Conservation (phyloP, 2,329 filamentous ascomycete genomes). For the Mariannaea sp. region DNA sequence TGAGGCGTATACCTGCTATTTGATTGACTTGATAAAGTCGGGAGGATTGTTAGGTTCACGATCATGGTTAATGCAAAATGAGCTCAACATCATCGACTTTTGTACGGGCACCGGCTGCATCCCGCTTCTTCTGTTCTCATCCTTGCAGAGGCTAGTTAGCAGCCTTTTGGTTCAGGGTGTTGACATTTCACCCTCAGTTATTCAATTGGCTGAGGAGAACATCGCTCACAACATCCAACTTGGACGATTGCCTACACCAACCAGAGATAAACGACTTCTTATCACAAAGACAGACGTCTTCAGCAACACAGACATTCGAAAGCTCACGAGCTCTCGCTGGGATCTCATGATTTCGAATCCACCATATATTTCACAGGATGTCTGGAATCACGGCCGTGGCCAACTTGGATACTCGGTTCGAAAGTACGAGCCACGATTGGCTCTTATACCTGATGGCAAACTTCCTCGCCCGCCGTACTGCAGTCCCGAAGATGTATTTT, state of each 20-base stretch:
- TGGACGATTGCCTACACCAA: conserved; percentile 30
- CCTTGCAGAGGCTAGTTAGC: conserved; percentile 53
- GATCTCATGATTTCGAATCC: conserved; percentile 87
- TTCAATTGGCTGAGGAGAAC: conserved; percentile 70
- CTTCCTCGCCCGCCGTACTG: conserved; percentile 41
- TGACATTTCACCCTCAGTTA: conserved; percentile 71
- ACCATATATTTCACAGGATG: conserved; percentile 76
- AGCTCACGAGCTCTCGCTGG: conserved; percentile 37
- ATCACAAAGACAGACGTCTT: conserved; percentile 60
- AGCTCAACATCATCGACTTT: conserved; percentile 74
- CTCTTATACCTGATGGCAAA: conserved; percentile 64
- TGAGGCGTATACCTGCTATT: conserved; percentile 66
- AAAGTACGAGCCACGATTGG: conserved; percentile 78
- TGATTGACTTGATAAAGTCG: conserved; percentile 53
- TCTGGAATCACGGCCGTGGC: conserved; percentile 46
- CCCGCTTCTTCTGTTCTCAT: conserved; percentile 72
- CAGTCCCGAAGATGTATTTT: conserved; percentile 63
- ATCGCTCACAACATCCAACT: conserved; percentile 52
- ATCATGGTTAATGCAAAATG: conserved; percentile 16
- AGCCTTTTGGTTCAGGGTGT: conserved; percentile 65
- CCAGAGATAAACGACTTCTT: conserved; percentile 39
- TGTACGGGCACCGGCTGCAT: conserved; percentile 95
- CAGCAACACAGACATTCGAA: conserved; percentile 43
- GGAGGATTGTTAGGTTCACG: conserved; percentile 16
- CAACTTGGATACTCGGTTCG: conserved; percentile 74